Percentiles rank a stretch among this genome's conserved stretches.
Evolutionary conservation across 805 yeast genomes (phyloP).

Genomic region (Ogataea nonfermentans): DNA sequence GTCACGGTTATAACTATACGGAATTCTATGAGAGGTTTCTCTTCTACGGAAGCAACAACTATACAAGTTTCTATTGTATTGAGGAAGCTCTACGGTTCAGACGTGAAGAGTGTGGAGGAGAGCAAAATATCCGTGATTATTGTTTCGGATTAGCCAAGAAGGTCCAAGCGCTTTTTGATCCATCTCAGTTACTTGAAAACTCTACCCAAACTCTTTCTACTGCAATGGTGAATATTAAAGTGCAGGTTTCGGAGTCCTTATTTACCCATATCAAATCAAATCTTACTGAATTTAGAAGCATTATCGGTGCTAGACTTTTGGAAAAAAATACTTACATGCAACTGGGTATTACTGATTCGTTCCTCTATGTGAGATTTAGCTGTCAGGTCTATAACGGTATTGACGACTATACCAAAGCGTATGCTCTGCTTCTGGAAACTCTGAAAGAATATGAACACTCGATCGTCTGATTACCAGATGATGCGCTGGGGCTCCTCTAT

Average conservation of each 20-base stretch:
- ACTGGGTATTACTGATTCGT: conserved; percentile 39
- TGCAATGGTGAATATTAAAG: conserved; percentile 44
- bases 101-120: conserved; percentile 58
- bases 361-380: conserved; percentile 49
- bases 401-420: conserved; percentile 50
- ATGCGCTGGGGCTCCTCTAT: conserved; percentile 71
- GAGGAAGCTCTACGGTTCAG: conserved; percentile 55
- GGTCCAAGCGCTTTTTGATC: conserved; percentile 42
- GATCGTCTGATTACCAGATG: conserved; percentile 62
- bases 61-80: conserved; percentile 42
- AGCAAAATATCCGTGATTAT: conserved; percentile 47
- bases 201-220: conserved; percentile 36
- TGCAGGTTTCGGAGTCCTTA: conserved; percentile 22
- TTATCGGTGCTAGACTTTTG: conserved; percentile 11
- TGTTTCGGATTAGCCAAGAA: conserved; percentile 43
- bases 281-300: background rate
- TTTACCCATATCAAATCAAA: background rate
- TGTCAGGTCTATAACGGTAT: conserved; percentile 60
- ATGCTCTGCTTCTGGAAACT: conserved; percentile 37
- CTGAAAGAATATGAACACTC: conserved; percentile 24
- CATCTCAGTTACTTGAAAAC: conserved; percentile 38
- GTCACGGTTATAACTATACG: conserved; percentile 44
- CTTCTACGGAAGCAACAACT: conserved; percentile 50
- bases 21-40: conserved; percentile 46
- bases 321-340: conserved; percentile 49